Percentiles rank a stretch among this genome's conserved stretches.
Evolutionary conservation across 495 filamentous ascomycete genomes (phyloP).

Genomic region (Alectoria sarmentosa): DNA sequence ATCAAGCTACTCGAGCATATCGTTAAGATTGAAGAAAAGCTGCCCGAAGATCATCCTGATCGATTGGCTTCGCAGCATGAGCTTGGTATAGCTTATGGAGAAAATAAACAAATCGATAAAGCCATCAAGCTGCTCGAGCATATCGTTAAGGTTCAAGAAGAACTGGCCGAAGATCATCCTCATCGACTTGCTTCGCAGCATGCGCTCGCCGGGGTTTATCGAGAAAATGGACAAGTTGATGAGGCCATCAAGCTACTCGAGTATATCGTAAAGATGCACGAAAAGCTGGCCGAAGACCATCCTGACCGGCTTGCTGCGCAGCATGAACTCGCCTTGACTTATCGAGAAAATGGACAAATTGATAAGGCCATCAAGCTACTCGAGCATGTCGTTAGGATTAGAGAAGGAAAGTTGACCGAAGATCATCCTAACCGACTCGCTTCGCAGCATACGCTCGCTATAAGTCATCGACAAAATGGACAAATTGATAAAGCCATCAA

Average conservation of each 20-base stretch:
- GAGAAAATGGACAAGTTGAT: slow-evolving; percentile 22
- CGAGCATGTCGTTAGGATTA: not conserved
- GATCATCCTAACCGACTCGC: not conserved
- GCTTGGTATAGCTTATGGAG: not conserved
- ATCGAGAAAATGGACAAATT: slow-evolving; percentile 24
- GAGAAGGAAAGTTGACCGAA: not conserved
- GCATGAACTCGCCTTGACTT: slow-evolving; percentile 31
- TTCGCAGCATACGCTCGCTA: not conserved
- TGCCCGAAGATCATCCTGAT: not conserved
- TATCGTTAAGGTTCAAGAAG: not conserved
- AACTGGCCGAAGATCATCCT: slow-evolving; percentile 27
- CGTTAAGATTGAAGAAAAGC: not conserved
- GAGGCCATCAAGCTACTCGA: not conserved
- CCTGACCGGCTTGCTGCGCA: slow-evolving; percentile 25
- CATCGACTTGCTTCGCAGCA: slow-evolving; percentile 28
- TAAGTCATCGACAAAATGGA: not conserved
- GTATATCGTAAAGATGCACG: not conserved
- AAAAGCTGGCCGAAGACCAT: slow-evolving; percentile 27
- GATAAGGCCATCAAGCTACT: not conserved
- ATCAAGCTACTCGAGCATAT: not conserved
- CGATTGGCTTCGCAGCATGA: not conserved
- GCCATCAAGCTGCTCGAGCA: not conserved
- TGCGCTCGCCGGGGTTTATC: slow-evolving; percentile 31
- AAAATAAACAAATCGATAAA: not conserved
- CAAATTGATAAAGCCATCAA: not conserved